A percentile compares a stretch with the other conserved stretches of the same genome.
phyloP scores from a whole-genome alignment of 805 yeast species.

The Pichia membranifaciens region DNA sequence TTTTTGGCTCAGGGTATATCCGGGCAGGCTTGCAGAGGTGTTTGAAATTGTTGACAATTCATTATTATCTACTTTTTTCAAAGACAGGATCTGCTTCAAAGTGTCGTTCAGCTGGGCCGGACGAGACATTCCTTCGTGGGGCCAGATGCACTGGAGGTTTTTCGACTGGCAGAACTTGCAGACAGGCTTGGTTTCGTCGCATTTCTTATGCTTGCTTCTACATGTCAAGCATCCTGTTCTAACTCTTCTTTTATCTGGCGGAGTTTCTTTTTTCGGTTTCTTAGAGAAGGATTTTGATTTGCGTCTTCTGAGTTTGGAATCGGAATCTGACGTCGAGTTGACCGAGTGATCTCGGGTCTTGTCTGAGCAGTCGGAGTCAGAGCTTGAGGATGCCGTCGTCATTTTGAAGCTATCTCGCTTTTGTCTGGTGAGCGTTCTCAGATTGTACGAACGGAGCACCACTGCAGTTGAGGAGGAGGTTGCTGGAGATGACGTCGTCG shows the following conservation, averaged over 20 bases:
- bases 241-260: constrained; percentile 33
- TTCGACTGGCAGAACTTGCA: constrained; percentile 41
- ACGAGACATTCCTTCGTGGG: constrained; percentile 14
- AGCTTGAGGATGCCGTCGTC: background rate
- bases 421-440: constrained; percentile 1
- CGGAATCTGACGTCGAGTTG: background rate
- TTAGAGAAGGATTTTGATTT: background rate
- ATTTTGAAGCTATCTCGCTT: background rate
- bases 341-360: background rate
- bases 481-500: no score
- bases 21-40: background rate
- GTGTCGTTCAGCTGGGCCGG: constrained; percentile 8
- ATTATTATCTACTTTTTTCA: constrained; percentile 1
- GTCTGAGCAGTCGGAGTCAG: background rate
- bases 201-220: constrained; percentile 47
- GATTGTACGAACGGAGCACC: background rate
- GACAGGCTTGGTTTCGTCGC: constrained; percentile 50
- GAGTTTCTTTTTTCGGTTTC: constrained; percentile 25
- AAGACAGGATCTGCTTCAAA: constrained; percentile 6
- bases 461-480: no score
- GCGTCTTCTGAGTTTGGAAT: background rate
- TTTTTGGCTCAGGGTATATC: background rate
- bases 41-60: background rate
- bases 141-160: constrained; percentile 34
- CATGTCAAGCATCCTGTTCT: constrained; percentile 47